Percentiles rank a stretch among this genome's conserved stretches.
Evolutionary conservation across 441 rosid species (phyloP).

Genomic region (Syzygium syzygioides): DNA sequence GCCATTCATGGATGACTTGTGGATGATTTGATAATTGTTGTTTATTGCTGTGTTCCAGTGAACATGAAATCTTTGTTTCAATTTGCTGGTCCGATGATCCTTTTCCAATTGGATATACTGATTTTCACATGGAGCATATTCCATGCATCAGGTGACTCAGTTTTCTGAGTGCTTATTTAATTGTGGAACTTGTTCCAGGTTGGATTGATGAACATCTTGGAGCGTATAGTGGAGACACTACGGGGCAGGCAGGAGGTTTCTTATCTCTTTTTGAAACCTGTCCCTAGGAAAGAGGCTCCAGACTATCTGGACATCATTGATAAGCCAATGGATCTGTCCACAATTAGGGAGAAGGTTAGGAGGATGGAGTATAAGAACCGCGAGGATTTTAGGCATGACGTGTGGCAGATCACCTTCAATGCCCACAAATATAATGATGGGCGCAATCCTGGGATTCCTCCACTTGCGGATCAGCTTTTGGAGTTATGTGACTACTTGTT

Average conservation of each 20-base stretch:
- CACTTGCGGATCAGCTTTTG: slow-evolving; percentile 93
- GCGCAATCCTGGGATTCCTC: slow-evolving; percentile 93
- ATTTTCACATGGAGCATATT: neutral
- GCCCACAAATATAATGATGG: slow-evolving; percentile 82
- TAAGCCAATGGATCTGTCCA: slow-evolving; percentile 91
- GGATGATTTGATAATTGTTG: neutral
- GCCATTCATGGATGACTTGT: neutral
- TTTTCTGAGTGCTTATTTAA: neutral
- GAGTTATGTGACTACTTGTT: slow-evolving; percentile 85
- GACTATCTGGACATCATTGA: slow-evolving; percentile 64
- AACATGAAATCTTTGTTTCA: neutral
- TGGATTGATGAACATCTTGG: slow-evolving; percentile 82
- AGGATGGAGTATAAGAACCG: slow-evolving; percentile 75
- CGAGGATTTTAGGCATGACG: slow-evolving; percentile 77
- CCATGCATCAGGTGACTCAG: neutral
- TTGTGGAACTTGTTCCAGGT: slow-evolving; percentile 41
- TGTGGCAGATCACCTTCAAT: slow-evolving; percentile 74
- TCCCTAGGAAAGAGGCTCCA: slow-evolving; percentile 88
- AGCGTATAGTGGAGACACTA: slow-evolving; percentile 68
- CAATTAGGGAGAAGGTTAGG: slow-evolving; percentile 79
- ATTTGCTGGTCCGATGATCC: neutral
- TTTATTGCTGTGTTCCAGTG: neutral
- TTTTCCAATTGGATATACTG: neutral
- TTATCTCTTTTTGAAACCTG: slow-evolving; percentile 87
- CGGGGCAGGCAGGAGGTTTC: slow-evolving; percentile 56